A percentile compares a stretch with the other conserved stretches of the same genome.
Evolutionary conservation across 352 stramenopile species (phyloP).

Genomic region (Aphanomyces astaci): DNA sequence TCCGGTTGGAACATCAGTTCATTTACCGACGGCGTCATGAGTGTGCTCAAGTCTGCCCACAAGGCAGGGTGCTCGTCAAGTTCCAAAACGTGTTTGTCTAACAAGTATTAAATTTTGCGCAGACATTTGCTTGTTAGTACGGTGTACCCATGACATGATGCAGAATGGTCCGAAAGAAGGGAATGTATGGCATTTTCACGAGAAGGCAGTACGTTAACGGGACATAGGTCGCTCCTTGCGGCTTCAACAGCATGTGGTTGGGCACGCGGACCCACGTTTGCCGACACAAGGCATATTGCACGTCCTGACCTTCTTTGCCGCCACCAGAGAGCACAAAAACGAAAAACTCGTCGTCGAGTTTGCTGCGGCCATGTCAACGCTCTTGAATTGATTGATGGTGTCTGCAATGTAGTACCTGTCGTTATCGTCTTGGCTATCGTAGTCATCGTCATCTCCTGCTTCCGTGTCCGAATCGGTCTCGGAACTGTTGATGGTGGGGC

Average conservation of each 20-base stretch:
- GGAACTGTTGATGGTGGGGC: neutral
- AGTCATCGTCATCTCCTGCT: neutral
- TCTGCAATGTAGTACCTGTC: no score
- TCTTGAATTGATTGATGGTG: neutral
- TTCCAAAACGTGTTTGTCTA: slow-evolving; percentile 6
- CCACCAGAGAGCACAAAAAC: slow-evolving; percentile 21
- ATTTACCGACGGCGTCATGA: neutral
- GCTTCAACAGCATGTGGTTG: neutral
- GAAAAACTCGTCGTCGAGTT: neutral
- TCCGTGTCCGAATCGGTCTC: neutral
- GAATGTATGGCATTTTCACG: slow-evolving; percentile 2
- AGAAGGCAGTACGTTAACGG: slow-evolving; percentile 20
- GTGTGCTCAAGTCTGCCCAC: slow-evolving; percentile 5
- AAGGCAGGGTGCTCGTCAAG: neutral
- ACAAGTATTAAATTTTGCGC: neutral
- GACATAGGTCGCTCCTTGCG: neutral
- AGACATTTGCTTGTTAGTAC: neutral
- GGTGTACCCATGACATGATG: slow-evolving; percentile 2
- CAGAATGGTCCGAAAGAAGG: slow-evolving; percentile 3
- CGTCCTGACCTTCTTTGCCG: slow-evolving; percentile 16
- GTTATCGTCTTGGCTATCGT: neutral
- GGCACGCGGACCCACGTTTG: slow-evolving; percentile 13
- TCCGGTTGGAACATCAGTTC: neutral
- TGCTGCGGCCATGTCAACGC: neutral
- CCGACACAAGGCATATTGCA: slow-evolving; percentile 13